phyloP scores from a whole-genome alignment of 257 asterid genomes.

The Anisodus acutangulus region DNA sequence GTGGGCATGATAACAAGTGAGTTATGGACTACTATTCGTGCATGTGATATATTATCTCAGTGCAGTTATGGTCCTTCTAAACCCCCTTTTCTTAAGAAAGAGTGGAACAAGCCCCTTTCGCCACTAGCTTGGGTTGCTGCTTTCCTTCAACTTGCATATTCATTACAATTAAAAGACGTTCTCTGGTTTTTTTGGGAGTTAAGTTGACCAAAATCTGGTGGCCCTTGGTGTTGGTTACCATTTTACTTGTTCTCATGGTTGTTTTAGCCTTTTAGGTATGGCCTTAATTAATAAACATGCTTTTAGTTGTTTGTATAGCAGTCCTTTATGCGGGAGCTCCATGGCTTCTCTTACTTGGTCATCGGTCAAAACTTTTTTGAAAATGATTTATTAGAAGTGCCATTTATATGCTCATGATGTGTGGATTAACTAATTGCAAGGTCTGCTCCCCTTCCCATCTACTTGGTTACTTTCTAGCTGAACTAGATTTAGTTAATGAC shows the following conservation, averaged over 20 bases:
- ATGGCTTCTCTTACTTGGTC: slow-evolving; percentile 7
- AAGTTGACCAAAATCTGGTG: neutral
- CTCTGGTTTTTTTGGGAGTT: neutral
- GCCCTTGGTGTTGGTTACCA: neutral
- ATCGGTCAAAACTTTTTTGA: neutral
- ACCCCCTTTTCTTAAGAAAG: neutral
- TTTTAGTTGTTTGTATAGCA: slow-evolving; percentile 9
- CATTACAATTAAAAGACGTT: neutral
- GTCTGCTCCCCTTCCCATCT: neutral
- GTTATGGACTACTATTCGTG: slow-evolving; percentile 36
- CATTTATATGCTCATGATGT: neutral
- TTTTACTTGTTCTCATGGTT: neutral
- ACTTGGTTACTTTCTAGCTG: neutral
- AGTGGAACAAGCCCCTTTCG: slow-evolving; percentile 10
- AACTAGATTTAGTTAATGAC: neutral
- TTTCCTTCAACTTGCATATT: neutral
- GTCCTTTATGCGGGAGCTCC: neutral
- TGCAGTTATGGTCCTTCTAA: neutral
- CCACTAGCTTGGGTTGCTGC: neutral
- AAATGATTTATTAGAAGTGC: neutral
- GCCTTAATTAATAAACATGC: slow-evolving; percentile 9
- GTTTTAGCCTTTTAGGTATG: neutral
- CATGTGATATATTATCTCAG: slow-evolving; percentile 1
- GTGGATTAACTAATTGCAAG: neutral
- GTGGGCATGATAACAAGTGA: slow-evolving; percentile 86